Evolutionary conservation across 164 flowering plant species (phyloP).

Genomic region (Protea cynaroides): DNA sequence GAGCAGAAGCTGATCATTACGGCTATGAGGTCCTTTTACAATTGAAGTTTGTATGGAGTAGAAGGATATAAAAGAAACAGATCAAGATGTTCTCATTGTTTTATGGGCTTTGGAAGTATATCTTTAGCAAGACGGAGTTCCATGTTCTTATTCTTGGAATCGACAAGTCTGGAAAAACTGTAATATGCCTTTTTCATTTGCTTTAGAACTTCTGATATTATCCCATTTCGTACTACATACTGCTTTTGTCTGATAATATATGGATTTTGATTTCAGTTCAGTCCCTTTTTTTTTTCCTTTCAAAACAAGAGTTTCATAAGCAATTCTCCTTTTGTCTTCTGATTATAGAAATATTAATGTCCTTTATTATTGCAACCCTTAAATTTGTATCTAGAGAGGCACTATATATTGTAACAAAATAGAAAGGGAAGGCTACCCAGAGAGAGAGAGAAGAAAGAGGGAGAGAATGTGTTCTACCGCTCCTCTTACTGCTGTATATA

Average conservation of each 20-base stretch:
- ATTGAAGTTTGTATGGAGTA: conserved; percentile 18
- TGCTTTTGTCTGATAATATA: neutral
- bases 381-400: no score
- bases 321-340: no score
- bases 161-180: conserved; percentile 97
- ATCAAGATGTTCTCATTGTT: conserved; percentile 80
- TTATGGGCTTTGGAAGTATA: conserved; percentile 87
- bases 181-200: conserved; percentile 28
- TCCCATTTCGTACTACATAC: neutral
- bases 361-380: no score
- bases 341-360: no score
- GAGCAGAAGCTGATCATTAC: neutral
- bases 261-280: neutral
- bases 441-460: no score
- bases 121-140: conserved; percentile 87
- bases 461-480: no score
- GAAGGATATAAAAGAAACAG: conserved; percentile 8
- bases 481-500: no score
- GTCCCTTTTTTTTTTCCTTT: no score
- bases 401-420: no score
- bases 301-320: no score
- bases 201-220: neutral
- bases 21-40: conserved; percentile 4
- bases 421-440: no score
- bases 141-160: conserved; percentile 96